Evolutionary conservation across 257 asterid species (phyloP), one percentile per base, ranked within the genome.

Genomic region (Craterostigma plantagineum): DNA sequence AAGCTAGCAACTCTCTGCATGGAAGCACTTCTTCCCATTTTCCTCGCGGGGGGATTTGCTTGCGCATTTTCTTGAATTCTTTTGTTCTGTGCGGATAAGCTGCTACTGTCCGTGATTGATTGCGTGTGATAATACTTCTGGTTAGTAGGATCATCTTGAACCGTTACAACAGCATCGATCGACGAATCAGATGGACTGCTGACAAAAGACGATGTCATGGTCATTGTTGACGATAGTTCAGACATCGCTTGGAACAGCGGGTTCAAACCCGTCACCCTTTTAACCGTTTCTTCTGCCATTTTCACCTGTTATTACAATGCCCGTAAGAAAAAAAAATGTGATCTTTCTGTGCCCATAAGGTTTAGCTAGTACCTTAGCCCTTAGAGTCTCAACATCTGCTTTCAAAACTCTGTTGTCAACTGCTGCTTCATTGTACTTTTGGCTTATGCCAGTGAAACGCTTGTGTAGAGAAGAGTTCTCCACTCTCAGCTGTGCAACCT

Each of bases 1-100:
- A 87, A 66, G 72, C 98, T 87, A 38, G 90, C 91, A 52, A 79
- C 92, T 63, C 93, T 70, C 64, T 79, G 98, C 92, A 82, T 60
- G 1, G 98, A 70, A 53, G 52, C 63, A 15, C 70, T 65, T 7
- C 8, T 41, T 14, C 14, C 42, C 18, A 11, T 43, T 43, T n/a
- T 49, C 18, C 10, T 56, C 48, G 23, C 43, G 23, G 49, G 35
- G 10, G 50, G 27, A 36, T 23, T 23, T 23, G 30, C 30, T 23
- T 23, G 30, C 30, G 6, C 30, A 23, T 23, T 23, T 23, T 23
- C 30, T 23, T 23, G 30, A 23, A 23, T 23, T 23, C 30, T 23
- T 42, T 70, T 23, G 6, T 23, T 23, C 6, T 23, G 30, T 6
- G 6, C 6, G 2, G 30, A 23, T 23, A 23, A 23, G 30, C 30